Percentiles rank a stretch among this genome's conserved stretches.
Conservation (phyloP, 2,329 filamentous ascomycete genomes). For the Paraconiothyrium sp. region DNA sequence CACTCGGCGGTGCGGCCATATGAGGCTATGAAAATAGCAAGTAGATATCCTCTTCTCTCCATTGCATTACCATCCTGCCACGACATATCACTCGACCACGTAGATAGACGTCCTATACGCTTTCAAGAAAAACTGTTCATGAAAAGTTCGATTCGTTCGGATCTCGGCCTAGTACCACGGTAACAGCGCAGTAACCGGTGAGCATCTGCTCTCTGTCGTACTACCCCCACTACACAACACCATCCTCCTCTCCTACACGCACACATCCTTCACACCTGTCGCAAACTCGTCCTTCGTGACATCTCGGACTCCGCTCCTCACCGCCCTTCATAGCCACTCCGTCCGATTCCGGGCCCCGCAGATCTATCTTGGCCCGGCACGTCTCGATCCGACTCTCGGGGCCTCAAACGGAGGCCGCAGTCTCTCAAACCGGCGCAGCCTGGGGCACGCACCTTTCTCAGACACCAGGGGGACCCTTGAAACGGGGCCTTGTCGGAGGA, state of each 20-base stretch:
- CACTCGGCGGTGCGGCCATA: conserved; percentile 19
- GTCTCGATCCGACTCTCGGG: not conserved
- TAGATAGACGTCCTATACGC: conserved; percentile 10
- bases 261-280: not conserved
- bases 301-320: not conserved
- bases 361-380: not conserved
- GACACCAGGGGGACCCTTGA: conserved; percentile 12
- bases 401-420: conserved; percentile 5
- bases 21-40: conserved; percentile 15
- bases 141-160: not conserved
- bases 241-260: not conserved
- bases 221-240: not conserved
- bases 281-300: not conserved
- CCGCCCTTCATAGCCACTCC: not conserved
- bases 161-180: not conserved
- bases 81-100: not conserved
- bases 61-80: not conserved
- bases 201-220: not conserved
- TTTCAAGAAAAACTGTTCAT: not conserved
- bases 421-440: conserved; percentile 3
- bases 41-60: conserved; percentile 14
- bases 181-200: conserved; percentile 10
- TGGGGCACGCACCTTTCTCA: conserved; percentile 2
- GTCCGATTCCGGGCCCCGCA: not conserved
- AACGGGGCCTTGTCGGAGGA: conserved; percentile 11